Evolutionary conservation across 1,284 basidiomycete species (phyloP), one percentile per base, ranked within the genome.

Genomic region (Anthracocystis walkeri): DNA sequence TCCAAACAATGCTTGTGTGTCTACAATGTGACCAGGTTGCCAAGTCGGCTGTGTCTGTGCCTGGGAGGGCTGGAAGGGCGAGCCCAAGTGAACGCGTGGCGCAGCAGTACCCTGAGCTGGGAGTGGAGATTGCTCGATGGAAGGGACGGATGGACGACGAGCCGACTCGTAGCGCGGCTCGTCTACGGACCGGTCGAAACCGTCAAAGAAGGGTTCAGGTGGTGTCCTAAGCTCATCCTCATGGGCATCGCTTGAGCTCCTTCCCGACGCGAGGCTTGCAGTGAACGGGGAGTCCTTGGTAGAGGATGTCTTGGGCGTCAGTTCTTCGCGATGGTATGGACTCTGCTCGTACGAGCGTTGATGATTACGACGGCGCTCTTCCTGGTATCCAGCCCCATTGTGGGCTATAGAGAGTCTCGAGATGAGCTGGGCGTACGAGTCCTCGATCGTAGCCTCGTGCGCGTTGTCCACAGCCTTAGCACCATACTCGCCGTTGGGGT

Each of bases 181-280:
- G 12, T 53, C 51, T 2, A 29, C 7, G 0, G 59, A 44, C 12
- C 45, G 21, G 18, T 60, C 61, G 23, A 72, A 68, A 0, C 54
- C 40, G 5, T 54, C 62, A n/a, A 50, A 61, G 40, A 35, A 52
- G 16, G 72, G 52, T 25, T 75, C 66, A n/a, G 72, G 72, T 1
- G 72, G 72, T n/a, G 72, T 75, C 25, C 49, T 51, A 29, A 69
- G 33, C 59, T 75, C 72, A 27, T 75, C 62, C 1, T 75, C 66
- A 45, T 65, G 46, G 3, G 33, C 60, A 20, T 74, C 71, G 63
- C 72, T 69, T 11, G 63, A 69, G 49, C 66, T 75, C 7, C 66
- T 54, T 14, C 46, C 59, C 1, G 66, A 70, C 2, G 49, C n/a
- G 11, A 67, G 53, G 48, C 71, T 65, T 1, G 53, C 54, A 21